Evolutionary conservation across 2,329 filamentous ascomycete species (phyloP).

Genomic region (Teratosphaeria nubilosa): DNA sequence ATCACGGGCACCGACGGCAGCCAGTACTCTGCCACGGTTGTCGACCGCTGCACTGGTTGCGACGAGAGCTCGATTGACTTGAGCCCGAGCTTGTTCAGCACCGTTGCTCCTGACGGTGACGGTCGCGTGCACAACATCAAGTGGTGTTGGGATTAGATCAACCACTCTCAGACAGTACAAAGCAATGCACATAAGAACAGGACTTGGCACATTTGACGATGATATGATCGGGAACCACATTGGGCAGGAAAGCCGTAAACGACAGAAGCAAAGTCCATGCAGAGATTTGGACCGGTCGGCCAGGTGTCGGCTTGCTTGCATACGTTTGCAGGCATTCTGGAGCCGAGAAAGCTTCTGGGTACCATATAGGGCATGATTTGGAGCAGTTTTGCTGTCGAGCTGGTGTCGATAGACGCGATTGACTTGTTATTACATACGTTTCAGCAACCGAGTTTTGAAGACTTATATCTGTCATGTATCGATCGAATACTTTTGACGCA

Average conservation of each 20-base stretch:
- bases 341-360: background rate
- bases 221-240: background rate
- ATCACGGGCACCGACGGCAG: constrained; percentile 50
- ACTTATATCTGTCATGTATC: too few relatives aligned
- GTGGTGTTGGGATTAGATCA: constrained; percentile 20
- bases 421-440: background rate
- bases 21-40: constrained; percentile 48
- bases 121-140: constrained; percentile 31
- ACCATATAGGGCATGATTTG: too few relatives aligned
- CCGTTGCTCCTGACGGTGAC: constrained; percentile 19
- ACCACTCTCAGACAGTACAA: background rate
- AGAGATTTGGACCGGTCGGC: background rate
- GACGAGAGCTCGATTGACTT: constrained; percentile 47
- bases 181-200: background rate
- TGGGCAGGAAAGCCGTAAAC: background rate
- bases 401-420: background rate
- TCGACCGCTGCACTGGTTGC: constrained; percentile 71
- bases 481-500: too few relatives aligned
- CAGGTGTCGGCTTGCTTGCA: background rate
- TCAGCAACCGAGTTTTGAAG: background rate
- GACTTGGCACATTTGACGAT: background rate
- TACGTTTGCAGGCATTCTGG: background rate
- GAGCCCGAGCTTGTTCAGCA: constrained; percentile 33
- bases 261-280: background rate
- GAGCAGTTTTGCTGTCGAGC: too few relatives aligned